Percentiles rank a stretch among this genome's conserved stretches.
These are phyloP conservation scores for Pyrenophora teres DNA, from an alignment of 2,329 filamentous ascomycete genomes.

Conservation along the genomic window DNA sequence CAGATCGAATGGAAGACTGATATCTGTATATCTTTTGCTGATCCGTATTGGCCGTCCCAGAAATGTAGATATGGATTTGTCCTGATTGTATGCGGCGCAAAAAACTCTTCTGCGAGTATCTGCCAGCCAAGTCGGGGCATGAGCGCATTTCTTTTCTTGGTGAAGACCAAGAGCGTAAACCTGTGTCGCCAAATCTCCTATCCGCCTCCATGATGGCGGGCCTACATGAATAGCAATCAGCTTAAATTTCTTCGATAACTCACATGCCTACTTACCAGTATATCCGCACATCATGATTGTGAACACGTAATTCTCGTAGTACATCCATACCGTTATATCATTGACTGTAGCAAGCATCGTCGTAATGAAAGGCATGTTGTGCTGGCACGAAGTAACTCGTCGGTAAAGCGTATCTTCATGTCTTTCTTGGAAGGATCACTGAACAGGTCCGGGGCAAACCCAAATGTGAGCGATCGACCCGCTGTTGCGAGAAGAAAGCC, in stretches of 20 bases:
- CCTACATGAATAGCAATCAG: slow-evolving; percentile 10
- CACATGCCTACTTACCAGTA: slow-evolving; percentile 35
- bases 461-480: slow-evolving; percentile 40
- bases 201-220: slow-evolving; percentile 40
- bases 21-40: slow-evolving; percentile 37
- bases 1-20: slow-evolving; percentile 38
- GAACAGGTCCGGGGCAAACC: slow-evolving; percentile 26
- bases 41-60: slow-evolving; percentile 41
- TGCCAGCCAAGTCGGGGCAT: slow-evolving; percentile 34
- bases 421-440: slow-evolving; percentile 22
- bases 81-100: slow-evolving; percentile 36
- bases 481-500: slow-evolving; percentile 47
- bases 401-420: slow-evolving; percentile 27
- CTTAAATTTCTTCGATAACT: too few relatives aligned
- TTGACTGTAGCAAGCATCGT: slow-evolving; percentile 47
- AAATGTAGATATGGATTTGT: slow-evolving; percentile 44
- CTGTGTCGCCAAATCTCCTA: slow-evolving; percentile 38
- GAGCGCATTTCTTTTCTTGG: slow-evolving; percentile 31
- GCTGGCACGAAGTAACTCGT: slow-evolving; percentile 43
- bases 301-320: slow-evolving; percentile 45
- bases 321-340: slow-evolving; percentile 45
- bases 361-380: slow-evolving; percentile 47
- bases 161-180: slow-evolving; percentile 42
- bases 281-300: slow-evolving; percentile 46
- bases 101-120: slow-evolving; percentile 39